Evolutionary conservation across 306 rosid species (phyloP), one percentile per base, ranked within the genome.

Genomic region (Carpinus fangiana): DNA sequence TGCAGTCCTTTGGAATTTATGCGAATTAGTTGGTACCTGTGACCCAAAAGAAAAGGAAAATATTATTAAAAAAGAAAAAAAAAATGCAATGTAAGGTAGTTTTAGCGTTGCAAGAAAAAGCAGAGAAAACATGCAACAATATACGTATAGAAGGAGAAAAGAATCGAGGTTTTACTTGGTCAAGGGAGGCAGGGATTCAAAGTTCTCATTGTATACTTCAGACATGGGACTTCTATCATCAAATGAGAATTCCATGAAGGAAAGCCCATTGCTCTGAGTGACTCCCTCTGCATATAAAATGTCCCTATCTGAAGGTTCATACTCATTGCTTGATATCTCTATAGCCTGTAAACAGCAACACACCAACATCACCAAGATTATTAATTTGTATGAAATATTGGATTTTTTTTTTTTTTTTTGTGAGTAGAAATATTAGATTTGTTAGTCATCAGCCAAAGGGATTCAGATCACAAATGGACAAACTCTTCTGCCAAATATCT

Each of bases 281-380:
- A 93, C 93, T 68, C 97, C 96, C 87, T 93, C 97, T 48, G 97
- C 97, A 86, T 82, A 91, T 80, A 91, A 75, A 75, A 93, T 77
- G 83, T 93, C 98, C 87, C 52, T 88, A 17, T 93, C 97, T 0
- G 97, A 80, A 82, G 98, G 98, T 81, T 93, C 98, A 79, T 93
- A 91, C 81, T 91, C 98, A 9, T 93, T 93, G 88, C 98, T 93
- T 66, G 98, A 93, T 83, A 93, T 86, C 83, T 91, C 98, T 56
- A 93, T 88, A 72, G 91, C 96, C 98, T 93, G 93, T 31, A 51
- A 43, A 76, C 53, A 80, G 80, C 82, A 55, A 73, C 53, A 78
- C 69, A 74, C 46, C 45, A 75, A 53, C 55, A 79, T 53, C 55
- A 18, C 55, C 57, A 43, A 8, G 21, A 73, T 62, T 47, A 31